A percentile compares a stretch with the other conserved stretches of the same genome.
These are phyloP conservation scores for Musa itinerans DNA, from an alignment of 176 grass and related monocot species.

Conservation along the genomic window DNA sequence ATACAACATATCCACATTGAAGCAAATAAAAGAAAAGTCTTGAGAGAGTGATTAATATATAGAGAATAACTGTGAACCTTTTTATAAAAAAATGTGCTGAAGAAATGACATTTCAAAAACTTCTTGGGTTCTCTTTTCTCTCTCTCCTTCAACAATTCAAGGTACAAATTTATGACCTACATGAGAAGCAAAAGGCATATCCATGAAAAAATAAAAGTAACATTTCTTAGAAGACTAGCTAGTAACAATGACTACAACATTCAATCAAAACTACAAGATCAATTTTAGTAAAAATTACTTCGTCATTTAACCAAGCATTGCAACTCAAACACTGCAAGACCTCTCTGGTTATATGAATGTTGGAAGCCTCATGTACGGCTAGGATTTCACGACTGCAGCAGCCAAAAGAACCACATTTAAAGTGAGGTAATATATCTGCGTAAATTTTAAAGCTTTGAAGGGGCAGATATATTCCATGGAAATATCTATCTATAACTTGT, in stretches of 20 bases:
- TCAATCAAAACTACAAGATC: constrained; percentile 1
- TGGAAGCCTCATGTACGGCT: constrained; percentile 46
- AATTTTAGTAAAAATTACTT: constrained; percentile 35
- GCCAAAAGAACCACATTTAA: background rate
- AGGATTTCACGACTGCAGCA: constrained; percentile 43
- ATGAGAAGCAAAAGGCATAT: constrained; percentile 6
- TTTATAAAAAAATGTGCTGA: constrained; percentile 80
- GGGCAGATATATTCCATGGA: background rate
- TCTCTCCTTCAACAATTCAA: constrained; percentile 75
- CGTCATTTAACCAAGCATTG: constrained; percentile 64
- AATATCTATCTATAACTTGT: constrained; percentile 3
- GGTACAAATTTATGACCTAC: constrained; percentile 80
- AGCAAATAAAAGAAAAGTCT: constrained; percentile 1
- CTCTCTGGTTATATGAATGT: constrained; percentile 73
- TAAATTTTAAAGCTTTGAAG: background rate
- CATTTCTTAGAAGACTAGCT: background rate
- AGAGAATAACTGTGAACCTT: constrained; percentile 30
- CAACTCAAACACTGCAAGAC: constrained; percentile 53
- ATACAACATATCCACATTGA: background rate
- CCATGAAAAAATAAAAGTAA: constrained; percentile 1
- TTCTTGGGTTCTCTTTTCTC: constrained; percentile 47
- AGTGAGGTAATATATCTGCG: background rate
- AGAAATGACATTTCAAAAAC: constrained; percentile 82
- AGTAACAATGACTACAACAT: background rate
- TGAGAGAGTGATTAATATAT: background rate